phyloP scores from a whole-genome alignment of 805 yeast species.

The Ogataea glucozyma region DNA sequence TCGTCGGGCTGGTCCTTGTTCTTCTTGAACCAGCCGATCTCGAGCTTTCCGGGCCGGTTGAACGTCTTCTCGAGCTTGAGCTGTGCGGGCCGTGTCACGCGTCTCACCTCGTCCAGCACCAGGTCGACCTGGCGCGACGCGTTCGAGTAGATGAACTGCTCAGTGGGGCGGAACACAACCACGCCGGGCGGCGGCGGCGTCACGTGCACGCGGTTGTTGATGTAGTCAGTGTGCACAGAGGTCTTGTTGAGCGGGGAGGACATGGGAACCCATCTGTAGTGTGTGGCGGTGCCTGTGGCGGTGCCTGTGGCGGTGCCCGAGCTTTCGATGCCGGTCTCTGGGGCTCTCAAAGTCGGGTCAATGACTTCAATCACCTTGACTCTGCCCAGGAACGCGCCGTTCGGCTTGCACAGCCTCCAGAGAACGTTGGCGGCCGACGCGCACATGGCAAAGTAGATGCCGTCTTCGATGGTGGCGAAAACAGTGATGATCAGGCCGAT shows the following conservation, averaged over 20 bases:
- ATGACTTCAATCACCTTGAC: constrained; percentile 70
- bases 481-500: constrained; percentile 74
- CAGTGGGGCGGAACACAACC: constrained; percentile 78
- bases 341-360: too few relatives aligned
- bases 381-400: constrained; percentile 80
- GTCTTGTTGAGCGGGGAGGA: constrained; percentile 34
- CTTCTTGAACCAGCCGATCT: constrained; percentile 32
- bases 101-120: constrained; percentile 66
- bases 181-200: constrained; percentile 90
- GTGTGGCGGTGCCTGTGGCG: too few relatives aligned
- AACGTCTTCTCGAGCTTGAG: constrained; percentile 63
- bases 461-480: constrained; percentile 78
- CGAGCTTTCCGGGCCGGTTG: constrained; percentile 81
- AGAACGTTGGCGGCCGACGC: constrained; percentile 77
- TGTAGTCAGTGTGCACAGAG: constrained; percentile 33
- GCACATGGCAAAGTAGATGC: constrained; percentile 86
- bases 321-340: constrained; percentile 3
- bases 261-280: constrained; percentile 67
- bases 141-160: constrained; percentile 81
- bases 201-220: constrained; percentile 60
- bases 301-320: constrained; percentile 10
- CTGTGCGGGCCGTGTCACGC: constrained; percentile 59
- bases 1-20: constrained; percentile 23
- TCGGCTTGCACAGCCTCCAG: constrained; percentile 76
- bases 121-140: constrained; percentile 70